phyloP scores from a whole-genome alignment of 441 rosid genomes.

The Pelargonium citronellum region DNA sequence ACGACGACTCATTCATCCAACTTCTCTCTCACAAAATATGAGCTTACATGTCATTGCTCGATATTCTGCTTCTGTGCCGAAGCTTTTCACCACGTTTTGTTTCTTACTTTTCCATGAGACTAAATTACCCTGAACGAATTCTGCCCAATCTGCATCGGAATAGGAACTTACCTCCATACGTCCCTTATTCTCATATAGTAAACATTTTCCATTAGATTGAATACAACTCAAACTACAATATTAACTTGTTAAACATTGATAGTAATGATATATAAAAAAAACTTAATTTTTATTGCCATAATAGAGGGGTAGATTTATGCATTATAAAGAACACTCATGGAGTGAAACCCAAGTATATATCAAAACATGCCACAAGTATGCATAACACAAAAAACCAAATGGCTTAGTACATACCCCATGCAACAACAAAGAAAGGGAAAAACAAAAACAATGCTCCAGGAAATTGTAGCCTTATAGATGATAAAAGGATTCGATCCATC shows the following conservation, averaged over 20 bases:
- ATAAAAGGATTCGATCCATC: background rate
- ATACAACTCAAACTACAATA: too few relatives aligned
- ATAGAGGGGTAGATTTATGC: background rate
- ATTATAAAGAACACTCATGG: background rate
- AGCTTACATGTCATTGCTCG: background rate
- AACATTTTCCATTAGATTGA: too few relatives aligned
- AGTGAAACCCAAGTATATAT: conserved; percentile 3
- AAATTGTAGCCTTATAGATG: background rate
- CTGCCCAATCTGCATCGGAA: too few relatives aligned
- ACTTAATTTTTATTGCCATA: too few relatives aligned
- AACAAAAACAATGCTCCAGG: background rate
- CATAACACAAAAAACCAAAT: conserved; percentile 11
- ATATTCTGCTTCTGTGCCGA: background rate
- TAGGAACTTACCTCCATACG: too few relatives aligned
- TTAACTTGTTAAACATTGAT: too few relatives aligned
- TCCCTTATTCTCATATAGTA: too few relatives aligned
- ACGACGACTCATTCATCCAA: too few relatives aligned
- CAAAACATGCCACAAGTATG: conserved; percentile 10
- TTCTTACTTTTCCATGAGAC: background rate
- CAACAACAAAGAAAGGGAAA: background rate
- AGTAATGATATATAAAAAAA: too few relatives aligned
- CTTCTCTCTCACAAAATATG: background rate
- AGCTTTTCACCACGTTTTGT: background rate
- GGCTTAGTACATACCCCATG: background rate
- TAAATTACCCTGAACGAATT: background rate